Percentiles rank a stretch among this genome's conserved stretches.
These are phyloP conservation scores for Heliosperma pusillum DNA, from an alignment of 148 eudicot species.

Conservation along the genomic window DNA sequence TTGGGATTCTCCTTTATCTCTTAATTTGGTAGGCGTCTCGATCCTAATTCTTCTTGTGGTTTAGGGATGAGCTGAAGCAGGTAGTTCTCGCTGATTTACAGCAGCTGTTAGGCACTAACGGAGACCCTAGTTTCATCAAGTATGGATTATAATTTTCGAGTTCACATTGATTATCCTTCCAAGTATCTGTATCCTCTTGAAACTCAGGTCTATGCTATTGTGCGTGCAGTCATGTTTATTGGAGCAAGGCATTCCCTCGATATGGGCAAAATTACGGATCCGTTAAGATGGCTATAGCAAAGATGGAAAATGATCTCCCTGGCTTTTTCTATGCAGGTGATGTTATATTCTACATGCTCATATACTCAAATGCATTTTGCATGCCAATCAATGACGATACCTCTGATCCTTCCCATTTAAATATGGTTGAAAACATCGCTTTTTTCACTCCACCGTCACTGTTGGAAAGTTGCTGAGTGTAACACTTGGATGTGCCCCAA, in stretches of 20 bases:
- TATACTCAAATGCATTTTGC: neutral
- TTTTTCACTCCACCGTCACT: too few relatives aligned
- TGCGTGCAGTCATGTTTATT: conserved; percentile 68
- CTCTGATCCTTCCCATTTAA: neutral
- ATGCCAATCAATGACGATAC: neutral
- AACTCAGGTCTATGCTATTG: neutral
- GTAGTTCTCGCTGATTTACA: conserved; percentile 64
- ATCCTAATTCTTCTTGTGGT: conserved; percentile 13
- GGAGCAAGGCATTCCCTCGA: conserved; percentile 93
- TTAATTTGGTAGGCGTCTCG: neutral
- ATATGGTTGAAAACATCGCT: neutral
- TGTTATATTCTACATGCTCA: neutral
- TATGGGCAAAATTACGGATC: conserved; percentile 72
- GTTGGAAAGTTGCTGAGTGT: neutral
- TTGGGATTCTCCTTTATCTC: neutral
- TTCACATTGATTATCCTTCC: conserved; percentile 1
- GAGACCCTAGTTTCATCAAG: conserved; percentile 62
- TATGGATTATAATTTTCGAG: conserved; percentile 30
- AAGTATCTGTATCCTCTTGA: neutral
- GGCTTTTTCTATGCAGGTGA: conserved; percentile 95
- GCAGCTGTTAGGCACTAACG: conserved; percentile 58
- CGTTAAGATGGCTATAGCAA: conserved; percentile 64
- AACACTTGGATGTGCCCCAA: neutral
- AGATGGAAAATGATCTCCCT: conserved; percentile 84
- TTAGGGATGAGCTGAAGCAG: conserved; percentile 80